phyloP scores from a whole-genome alignment of 345 rosid genomes.

The Sonneratia caseolaris region DNA sequence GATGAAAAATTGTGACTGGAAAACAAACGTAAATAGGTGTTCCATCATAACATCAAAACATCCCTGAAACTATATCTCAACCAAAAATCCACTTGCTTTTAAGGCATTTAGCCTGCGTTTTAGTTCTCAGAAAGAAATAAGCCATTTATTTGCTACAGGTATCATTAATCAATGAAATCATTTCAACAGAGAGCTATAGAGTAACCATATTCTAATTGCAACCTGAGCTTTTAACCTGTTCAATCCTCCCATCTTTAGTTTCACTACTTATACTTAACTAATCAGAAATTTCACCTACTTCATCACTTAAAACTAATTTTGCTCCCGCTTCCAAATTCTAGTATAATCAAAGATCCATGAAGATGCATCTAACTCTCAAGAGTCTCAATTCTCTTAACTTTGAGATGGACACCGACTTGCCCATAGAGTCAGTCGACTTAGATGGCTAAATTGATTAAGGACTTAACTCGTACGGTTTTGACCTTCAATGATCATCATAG shows the following conservation, averaged over 20 bases:
- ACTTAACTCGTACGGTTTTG: too few species aligned
- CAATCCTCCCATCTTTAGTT: background rate
- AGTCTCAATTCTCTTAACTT: background rate
- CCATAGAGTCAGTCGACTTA: too few species aligned
- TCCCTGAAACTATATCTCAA: background rate
- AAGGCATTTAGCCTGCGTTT: background rate
- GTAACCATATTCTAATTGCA: background rate
- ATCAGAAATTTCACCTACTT: background rate
- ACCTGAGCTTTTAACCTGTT: background rate
- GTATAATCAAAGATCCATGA: background rate
- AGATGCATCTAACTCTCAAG: background rate
- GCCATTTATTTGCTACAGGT: background rate
- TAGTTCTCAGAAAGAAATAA: background rate
- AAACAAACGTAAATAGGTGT: background rate
- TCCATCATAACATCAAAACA: background rate
- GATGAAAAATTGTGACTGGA: background rate
- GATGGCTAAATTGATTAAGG: too few species aligned
- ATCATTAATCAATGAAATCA: background rate
- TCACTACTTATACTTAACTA: background rate
- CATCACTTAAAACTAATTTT: background rate
- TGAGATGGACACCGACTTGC: too few species aligned
- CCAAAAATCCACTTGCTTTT: background rate
- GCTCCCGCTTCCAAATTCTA: background rate
- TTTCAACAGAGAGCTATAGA: background rate
- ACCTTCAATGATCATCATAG: background rate